Percentiles rank a stretch among this genome's conserved stretches.
Evolutionary conservation across 2,329 filamentous ascomycete genomes (phyloP).

Genomic region (Lasiodiplodia sp.): DNA sequence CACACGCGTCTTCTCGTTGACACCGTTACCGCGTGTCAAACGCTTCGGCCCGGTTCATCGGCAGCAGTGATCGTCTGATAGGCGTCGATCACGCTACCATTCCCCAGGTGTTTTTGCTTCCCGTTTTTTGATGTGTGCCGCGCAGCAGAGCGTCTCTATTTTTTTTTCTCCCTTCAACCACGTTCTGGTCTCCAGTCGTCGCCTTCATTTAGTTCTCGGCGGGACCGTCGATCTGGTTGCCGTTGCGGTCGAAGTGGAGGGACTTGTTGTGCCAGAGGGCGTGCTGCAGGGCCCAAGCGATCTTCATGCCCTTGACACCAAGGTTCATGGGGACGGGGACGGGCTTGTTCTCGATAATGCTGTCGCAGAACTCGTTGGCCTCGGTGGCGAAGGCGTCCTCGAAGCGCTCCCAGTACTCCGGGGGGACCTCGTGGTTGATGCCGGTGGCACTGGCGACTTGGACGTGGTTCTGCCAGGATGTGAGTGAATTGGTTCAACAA

Average conservation of each 20-base stretch:
- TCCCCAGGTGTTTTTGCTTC: background rate
- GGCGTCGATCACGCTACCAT: too few species aligned
- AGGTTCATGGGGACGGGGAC: slow-evolving; percentile 46
- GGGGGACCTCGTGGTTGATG: slow-evolving; percentile 47
- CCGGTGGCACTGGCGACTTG: slow-evolving; percentile 43
- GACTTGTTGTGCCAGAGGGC: slow-evolving; percentile 62
- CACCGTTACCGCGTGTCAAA: too few species aligned
- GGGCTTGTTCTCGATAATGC: slow-evolving; percentile 46
- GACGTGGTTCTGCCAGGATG: slow-evolving; percentile 38
- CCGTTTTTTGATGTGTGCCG: background rate
- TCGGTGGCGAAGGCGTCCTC: slow-evolving; percentile 51
- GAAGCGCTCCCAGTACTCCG: slow-evolving; percentile 50
- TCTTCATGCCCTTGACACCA: slow-evolving; percentile 47
- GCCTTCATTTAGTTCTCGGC: background rate
- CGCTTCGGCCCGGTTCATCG: too few species aligned
- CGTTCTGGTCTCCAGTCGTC: too few species aligned
- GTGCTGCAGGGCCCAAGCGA: slow-evolving; percentile 62
- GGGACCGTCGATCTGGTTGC: slow-evolving; percentile 31
- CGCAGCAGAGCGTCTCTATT: background rate
- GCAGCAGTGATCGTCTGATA: too few species aligned
- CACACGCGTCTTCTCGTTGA: too few species aligned
- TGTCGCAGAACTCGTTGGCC: slow-evolving; percentile 49
- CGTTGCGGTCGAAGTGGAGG: slow-evolving; percentile 53
- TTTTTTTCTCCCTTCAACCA: background rate
- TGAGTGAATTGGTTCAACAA: background rate